Percentiles rank a stretch among this genome's conserved stretches.
Evolutionary conservation across 2,329 filamentous ascomycete genomes (phyloP).

Genomic region (Berkeleyomyces basicola): DNA sequence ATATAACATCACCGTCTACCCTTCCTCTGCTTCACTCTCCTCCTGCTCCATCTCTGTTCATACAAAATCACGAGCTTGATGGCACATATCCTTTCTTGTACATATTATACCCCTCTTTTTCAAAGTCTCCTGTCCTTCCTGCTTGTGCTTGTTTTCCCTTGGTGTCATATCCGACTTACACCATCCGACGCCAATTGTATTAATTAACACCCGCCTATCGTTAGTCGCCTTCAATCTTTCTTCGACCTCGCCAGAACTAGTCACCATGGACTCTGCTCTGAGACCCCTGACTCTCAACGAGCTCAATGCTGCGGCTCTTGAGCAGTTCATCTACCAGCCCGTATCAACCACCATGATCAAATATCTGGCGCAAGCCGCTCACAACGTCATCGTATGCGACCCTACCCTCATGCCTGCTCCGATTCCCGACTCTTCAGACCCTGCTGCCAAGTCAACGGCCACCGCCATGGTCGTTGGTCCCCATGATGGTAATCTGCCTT

Average conservation of each 20-base stretch:
- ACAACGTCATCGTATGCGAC: slow-evolving; percentile 68
- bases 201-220: background rate
- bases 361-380: slow-evolving; percentile 58
- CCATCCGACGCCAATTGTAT: background rate
- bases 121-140: background rate
- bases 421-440: slow-evolving; percentile 16
- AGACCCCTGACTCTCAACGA: slow-evolving; percentile 31
- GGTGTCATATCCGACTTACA: background rate
- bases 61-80: background rate
- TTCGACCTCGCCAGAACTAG: background rate
- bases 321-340: slow-evolving; percentile 63
- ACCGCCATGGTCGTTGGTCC: slow-evolving; percentile 30
- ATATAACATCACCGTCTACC: background rate
- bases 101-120: background rate
- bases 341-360: slow-evolving; percentile 62
- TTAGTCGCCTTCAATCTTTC: background rate
- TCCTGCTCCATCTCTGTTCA: background rate
- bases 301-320: slow-evolving; percentile 58
- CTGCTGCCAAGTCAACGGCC: slow-evolving; percentile 32
- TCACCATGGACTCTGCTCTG: slow-evolving; percentile 10
- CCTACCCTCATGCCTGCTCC: slow-evolving; percentile 34
- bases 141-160: background rate
- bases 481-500: slow-evolving; percentile 47
- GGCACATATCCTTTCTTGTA: background rate
- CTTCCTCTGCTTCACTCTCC: background rate